A percentile compares a stretch with the other conserved stretches of the same genome.
phyloP scores from a whole-genome alignment of 495 filamentous ascomycete species.

The Terfezia boudieri region DNA sequence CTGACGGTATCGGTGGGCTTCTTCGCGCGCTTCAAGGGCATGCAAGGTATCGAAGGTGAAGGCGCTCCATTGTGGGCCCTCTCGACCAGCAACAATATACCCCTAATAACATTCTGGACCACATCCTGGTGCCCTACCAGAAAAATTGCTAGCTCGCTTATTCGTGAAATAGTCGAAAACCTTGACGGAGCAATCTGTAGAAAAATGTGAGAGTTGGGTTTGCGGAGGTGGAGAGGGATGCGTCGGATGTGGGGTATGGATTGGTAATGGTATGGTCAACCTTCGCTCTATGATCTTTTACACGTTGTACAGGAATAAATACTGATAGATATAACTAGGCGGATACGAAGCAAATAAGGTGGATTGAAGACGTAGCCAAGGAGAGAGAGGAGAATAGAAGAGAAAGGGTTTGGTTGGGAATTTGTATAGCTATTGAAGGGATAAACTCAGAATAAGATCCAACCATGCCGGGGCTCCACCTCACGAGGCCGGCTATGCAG shows the following conservation, averaged over 20 bases:
- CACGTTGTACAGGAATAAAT: no score
- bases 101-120: slow-evolving; percentile 48
- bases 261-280: no score
- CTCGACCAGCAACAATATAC: slow-evolving; percentile 32
- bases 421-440: no score
- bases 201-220: slow-evolving; percentile 30
- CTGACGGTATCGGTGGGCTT: no score
- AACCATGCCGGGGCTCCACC: no score
- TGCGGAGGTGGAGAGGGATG: slow-evolving; percentile 40
- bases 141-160: slow-evolving; percentile 29
- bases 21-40: no score
- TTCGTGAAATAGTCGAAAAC: slow-evolving; percentile 31
- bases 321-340: no score
- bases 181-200: slow-evolving; percentile 29
- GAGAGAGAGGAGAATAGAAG: slow-evolving; percentile 22
- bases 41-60: no score
- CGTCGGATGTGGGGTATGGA: slow-evolving; percentile 24
- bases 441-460: no score
- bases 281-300: no score
- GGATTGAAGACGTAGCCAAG: slow-evolving; percentile 34
- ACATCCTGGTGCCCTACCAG: slow-evolving; percentile 42
- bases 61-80: slow-evolving; percentile 19
- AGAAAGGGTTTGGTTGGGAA: not conserved
- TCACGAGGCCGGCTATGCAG: no score
- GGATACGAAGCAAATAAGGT: slow-evolving; percentile 37